Base-by-base conservation (phyloP, 371 early-diverging fungal genomes). In the Actinomortierella wolfii region DNA sequence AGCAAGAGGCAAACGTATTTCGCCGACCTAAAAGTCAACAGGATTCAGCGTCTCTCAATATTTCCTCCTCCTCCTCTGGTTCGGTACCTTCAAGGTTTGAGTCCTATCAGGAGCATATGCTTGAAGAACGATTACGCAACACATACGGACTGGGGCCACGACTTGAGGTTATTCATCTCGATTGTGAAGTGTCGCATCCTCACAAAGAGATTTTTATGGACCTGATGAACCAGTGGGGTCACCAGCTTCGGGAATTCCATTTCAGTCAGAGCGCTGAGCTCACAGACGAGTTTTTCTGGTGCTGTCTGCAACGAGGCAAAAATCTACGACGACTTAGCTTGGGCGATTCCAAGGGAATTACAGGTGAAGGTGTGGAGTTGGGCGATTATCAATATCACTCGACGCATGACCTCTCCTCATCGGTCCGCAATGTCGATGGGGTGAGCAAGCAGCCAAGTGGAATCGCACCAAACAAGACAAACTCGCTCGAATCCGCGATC, bases 261-360 rank as follows among this genome's bases (percentile, higher is more conserved):
- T 52, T 60, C 45, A 43, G 42, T 6, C 52, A 61, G 39, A 67
- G 67, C 20, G 57, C 24, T 1, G 61, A 67, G 53, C 45, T 67
- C 21, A 67, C 67, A 25, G 67, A 67, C 29, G 67, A 67, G 11
- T 67, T 67, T 47, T 57, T 67, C 17, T 48, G 29, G 43, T 57
- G 56, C 9, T 67, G 67, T 48, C 34, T 67, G 2, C 57, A 52
- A n/a, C 51, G 56, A 21, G 60, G 59, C 60, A 60, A 56, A 6
- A 34, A 28, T 21, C 51, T 67, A 11, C 60, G 57, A 39, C 56
- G 61, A 29, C 51, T 67, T 41, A 67, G 67, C 25, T 56, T 67
- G 7, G 42, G 67, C 28, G 67, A 61, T 1, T 67, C 67, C 2
- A 51, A 42, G 34, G 67, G 67, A 14, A 67, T 67, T 25, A 67